phyloP scores from a whole-genome alignment of 1,284 basidiomycete species.

The Trichosporon coremiiforme region DNA sequence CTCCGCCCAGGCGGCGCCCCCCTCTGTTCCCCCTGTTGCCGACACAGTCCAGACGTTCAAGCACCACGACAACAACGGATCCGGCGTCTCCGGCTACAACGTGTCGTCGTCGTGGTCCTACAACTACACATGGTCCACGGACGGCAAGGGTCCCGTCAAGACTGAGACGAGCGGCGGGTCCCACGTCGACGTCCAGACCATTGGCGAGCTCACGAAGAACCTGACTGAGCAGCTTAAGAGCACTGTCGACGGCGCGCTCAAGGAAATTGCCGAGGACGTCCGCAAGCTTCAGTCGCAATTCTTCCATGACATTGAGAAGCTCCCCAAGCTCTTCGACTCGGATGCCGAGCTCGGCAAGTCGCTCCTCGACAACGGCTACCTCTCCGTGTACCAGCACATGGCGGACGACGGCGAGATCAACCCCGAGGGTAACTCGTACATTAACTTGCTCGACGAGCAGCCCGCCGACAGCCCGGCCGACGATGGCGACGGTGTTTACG shows the following conservation, averaged over 20 bases:
- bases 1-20: constrained; percentile 10
- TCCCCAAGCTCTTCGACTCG: constrained; percentile 14
- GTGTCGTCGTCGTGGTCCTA: constrained; percentile 13
- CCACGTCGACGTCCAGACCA: constrained; percentile 15
- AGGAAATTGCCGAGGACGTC: constrained; percentile 8
- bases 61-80: neutral
- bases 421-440: constrained; percentile 1
- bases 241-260: constrained; percentile 7
- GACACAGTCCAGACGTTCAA: constrained; percentile 16
- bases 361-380: constrained; percentile 17
- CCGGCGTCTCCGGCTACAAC: constrained; percentile 9
- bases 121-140: constrained; percentile 12
- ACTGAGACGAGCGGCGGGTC: constrained; percentile 4
- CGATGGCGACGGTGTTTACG: neutral
- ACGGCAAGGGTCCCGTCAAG: constrained; percentile 15
- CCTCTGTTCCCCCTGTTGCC: neutral
- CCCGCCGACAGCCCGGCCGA: neutral
- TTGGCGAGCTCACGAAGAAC: constrained; percentile 16
- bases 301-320: constrained; percentile 14
- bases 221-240: constrained; percentile 8
- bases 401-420: constrained; percentile 5
- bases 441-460: neutral
- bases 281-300: constrained; percentile 1
- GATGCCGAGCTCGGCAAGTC: constrained; percentile 11
- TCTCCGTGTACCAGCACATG: constrained; percentile 16